Evolutionary conservation across 176 grass and related monocot genomes (phyloP), one percentile per base, ranked within the genome.

Genomic region (Musa troglodytarum): DNA sequence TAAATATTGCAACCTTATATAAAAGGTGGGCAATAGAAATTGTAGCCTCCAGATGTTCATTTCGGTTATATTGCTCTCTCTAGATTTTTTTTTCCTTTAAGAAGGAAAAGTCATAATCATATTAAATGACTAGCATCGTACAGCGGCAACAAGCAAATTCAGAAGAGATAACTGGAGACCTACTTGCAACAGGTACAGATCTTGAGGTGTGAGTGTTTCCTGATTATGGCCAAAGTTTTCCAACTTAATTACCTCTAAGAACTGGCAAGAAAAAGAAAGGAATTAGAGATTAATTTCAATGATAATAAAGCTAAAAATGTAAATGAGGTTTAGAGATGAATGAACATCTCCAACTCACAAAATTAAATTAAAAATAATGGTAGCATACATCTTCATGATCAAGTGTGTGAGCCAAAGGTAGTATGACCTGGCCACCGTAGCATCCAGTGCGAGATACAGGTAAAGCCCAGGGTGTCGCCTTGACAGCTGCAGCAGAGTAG

Each of bases 301-400:
- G 1, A 57, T 74, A 26, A 56, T 2, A 15, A 55, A 78, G 12
- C 62, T 34, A 78, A 63, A 10, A 16, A 43, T 2, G 24, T n/a
- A 19, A 73, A 51, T 16, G 71, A 73, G 49, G 71, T 8, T 50
- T 25, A 28, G 43, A 29, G 29, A 78, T 21, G 22, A 23, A 61
- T 65, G 6, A 61, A n/a, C 13, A 19, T 61, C 3, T 34, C 29
- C 29, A 34, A 34, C 29, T 34, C 0, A 3, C 29, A 34, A 34
- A 34, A 34, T 34, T 34, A 34, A 13, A 13, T 79, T 2, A 34
- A 68, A 11, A n/a, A 20, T 54, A 26, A 34, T 53, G 52, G 2
- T 52, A 59, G 26, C 79, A 87, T 85, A 92, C 90, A 70, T 89
- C 90, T 83, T 92, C 90, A 81, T 85, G 87, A 16, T 86, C 84